These are phyloP conservation scores for Pseudogymnoascus sp. DNA, from an alignment of 2,329 filamentous ascomycete species.

Conservation along the genomic window DNA sequence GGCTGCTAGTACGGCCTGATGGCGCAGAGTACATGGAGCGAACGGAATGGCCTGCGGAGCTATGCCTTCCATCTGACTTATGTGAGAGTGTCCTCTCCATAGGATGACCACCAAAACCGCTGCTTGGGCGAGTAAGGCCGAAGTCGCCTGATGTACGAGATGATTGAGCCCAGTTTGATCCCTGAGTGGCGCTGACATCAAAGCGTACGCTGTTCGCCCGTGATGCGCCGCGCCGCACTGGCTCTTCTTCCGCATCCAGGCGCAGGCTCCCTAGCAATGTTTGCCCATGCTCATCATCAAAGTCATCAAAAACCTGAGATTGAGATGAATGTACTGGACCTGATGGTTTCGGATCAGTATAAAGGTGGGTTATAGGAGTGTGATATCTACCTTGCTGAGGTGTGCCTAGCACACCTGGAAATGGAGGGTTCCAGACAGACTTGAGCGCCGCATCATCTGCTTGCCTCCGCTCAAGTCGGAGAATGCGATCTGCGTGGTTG, in stretches of 20 bases:
- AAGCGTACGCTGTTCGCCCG: constrained; percentile 96
- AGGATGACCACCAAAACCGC: constrained; percentile 68
- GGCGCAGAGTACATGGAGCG: constrained; percentile 63
- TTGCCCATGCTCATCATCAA: constrained; percentile 75
- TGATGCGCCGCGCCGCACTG: constrained; percentile 77
- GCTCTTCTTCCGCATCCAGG: constrained; percentile 80
- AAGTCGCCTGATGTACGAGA: constrained; percentile 80
- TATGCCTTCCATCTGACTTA: constrained; percentile 91
- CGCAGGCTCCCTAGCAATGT: constrained; percentile 74
- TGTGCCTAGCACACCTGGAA: constrained; percentile 77
- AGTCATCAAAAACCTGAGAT: constrained; percentile 81
- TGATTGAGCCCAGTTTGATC: constrained; percentile 75
- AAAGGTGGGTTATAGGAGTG: constrained; percentile 14
- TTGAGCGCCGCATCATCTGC: constrained; percentile 64
- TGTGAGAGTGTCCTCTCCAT: constrained; percentile 90
- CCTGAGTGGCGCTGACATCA: constrained; percentile 89
- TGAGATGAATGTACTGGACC: constrained; percentile 73
- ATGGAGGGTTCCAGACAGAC: constrained; percentile 85
- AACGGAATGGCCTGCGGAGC: constrained; percentile 79
- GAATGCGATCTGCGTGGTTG: constrained; percentile 54
- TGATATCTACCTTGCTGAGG: constrained; percentile 72
- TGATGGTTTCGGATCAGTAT: constrained; percentile 32
- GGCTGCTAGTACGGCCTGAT: constrained; percentile 77
- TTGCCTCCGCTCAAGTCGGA: constrained; percentile 58
- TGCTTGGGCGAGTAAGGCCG: constrained; percentile 66